Evolutionary conservation across 179 eudicot genomes (phyloP).

Genomic region (Heliamphora pulchella): DNA sequence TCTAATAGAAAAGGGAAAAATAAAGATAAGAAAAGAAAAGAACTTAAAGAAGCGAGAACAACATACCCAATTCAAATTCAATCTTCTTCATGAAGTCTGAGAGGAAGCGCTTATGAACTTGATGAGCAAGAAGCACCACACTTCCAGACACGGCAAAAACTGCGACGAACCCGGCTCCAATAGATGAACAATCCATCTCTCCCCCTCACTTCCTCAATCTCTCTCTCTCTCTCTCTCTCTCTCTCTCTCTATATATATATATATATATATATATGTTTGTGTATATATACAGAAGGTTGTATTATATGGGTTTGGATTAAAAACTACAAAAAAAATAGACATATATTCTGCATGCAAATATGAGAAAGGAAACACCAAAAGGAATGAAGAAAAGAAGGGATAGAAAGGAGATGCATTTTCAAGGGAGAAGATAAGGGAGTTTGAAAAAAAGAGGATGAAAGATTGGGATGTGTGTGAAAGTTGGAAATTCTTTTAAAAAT

Average conservation of each 20-base stretch:
- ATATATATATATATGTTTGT: neutral
- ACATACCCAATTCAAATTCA: conserved; percentile 48
- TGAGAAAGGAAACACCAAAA: neutral
- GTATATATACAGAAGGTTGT: neutral
- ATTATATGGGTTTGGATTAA: neutral
- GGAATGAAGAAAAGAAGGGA: conserved; percentile 10
- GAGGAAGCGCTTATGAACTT: conserved; percentile 55
- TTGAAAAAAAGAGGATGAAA: neutral
- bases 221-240: neutral
- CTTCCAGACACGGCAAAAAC: conserved; percentile 72
- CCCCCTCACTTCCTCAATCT: neutral
- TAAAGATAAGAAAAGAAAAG: neutral
- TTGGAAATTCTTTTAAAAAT: neutral
- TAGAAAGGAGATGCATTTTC: conserved; percentile 19
- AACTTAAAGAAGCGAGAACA: neutral
- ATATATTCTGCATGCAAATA: conserved; percentile 15
- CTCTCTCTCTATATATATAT: neutral
- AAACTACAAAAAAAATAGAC: neutral
- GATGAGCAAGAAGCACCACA: conserved; percentile 52
- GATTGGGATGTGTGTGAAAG: neutral
- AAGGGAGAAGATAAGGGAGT: neutral
- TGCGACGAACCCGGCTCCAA: conserved; percentile 46
- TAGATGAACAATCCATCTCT: conserved; percentile 36
- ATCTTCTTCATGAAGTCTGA: conserved; percentile 59
- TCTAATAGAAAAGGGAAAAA: neutral